Percentiles rank a stretch among this genome's conserved stretches.
These are phyloP conservation scores for Cardiospermum halicacabum DNA, from an alignment of 345 rosid genomes.

Conservation along the genomic window DNA sequence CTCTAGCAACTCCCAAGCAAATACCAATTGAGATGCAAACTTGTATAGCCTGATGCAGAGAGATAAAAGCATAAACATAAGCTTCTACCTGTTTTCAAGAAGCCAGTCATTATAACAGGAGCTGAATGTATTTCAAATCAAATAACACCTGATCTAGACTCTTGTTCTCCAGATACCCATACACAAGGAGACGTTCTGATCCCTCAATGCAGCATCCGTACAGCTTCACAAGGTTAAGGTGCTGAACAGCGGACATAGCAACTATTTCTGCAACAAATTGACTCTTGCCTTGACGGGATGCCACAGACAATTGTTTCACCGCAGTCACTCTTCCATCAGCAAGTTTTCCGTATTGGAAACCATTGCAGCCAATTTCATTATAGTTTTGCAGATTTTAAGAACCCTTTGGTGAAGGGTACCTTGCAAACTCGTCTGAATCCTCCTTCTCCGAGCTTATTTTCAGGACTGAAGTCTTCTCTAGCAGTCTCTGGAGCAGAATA, in stretches of 20 bases:
- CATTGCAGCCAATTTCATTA: no score
- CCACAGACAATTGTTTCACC: conserved; percentile 12
- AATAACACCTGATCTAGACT: no score
- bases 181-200: no score
- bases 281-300: conserved; percentile 18
- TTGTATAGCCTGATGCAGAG: conserved; percentile 29
- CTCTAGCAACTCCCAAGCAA: conserved; percentile 32
- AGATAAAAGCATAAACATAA: neutral
- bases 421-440: neutral
- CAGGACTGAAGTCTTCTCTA: neutral
- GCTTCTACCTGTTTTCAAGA: neutral
- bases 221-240: no score
- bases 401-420: conserved; percentile 33
- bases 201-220: no score
- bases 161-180: no score
- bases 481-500: conserved; percentile 6
- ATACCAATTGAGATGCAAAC: conserved; percentile 28
- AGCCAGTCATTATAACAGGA: conserved; percentile 12
- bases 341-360: conserved; percentile 6
- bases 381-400: neutral
- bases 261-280: neutral
- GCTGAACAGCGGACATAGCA: no score
- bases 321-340: conserved; percentile 3
- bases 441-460: no score
- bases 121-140: neutral